A percentile compares a stretch with the other conserved stretches of the same genome.
These are phyloP conservation scores for Ilex asprella DNA, from an alignment of 257 asterid genomes.

Conservation along the genomic window DNA sequence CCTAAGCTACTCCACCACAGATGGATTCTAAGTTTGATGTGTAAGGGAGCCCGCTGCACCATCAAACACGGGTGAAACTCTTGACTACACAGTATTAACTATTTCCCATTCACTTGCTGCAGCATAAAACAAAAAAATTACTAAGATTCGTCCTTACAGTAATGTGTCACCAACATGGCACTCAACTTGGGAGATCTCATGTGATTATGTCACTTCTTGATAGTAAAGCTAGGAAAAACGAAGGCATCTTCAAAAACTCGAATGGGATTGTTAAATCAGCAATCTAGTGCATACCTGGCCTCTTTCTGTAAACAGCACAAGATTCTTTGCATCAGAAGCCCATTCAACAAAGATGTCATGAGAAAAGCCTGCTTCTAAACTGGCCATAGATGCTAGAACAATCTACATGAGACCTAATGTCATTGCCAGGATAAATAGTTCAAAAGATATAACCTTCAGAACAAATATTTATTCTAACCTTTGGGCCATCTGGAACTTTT, in stretches of 20 bases:
- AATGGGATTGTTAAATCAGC: neutral
- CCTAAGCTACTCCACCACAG: no score
- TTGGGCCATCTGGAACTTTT: slow-evolving; percentile 74
- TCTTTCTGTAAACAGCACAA: slow-evolving; percentile 90
- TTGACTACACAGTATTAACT: neutral
- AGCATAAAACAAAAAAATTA: neutral
- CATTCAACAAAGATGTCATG: slow-evolving; percentile 97
- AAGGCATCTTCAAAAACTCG: no score
- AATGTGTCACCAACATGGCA: slow-evolving; percentile 12
- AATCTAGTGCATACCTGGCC: slow-evolving; percentile 68
- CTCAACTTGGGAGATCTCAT: neutral
- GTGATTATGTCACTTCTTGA: slow-evolving; percentile 10
- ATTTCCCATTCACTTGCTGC: slow-evolving; percentile 13
- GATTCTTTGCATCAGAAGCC: slow-evolving; percentile 96
- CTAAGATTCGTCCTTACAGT: neutral
- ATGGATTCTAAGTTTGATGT: no score
- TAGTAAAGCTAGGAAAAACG: no score
- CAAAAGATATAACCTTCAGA: slow-evolving; percentile 9
- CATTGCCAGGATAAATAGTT: slow-evolving; percentile 17
- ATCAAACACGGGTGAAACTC: no score
- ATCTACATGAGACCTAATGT: slow-evolving; percentile 41
- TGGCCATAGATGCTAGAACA: slow-evolving; percentile 94
- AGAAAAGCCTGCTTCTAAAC: slow-evolving; percentile 93
- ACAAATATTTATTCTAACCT: slow-evolving; percentile 42
- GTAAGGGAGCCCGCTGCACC: no score